Conservation (phyloP, 2,329 filamentous ascomycete genomes). For the Fonsecaea pedrosoi region DNA sequence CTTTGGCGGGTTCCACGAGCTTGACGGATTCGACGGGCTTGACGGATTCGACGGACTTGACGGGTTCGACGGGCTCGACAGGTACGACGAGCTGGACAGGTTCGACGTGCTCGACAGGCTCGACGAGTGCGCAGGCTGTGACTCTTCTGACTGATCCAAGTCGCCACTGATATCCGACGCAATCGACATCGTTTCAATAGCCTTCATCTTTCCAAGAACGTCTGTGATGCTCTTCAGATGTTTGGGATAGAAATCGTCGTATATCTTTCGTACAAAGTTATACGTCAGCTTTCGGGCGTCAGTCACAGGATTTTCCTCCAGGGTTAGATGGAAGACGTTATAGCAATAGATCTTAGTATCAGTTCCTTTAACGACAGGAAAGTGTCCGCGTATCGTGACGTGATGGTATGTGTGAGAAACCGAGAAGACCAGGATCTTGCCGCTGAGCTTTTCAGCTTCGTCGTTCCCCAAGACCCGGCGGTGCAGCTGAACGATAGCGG, state of each 20-base stretch:
- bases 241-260: slow-evolving; percentile 21
- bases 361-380: not conserved
- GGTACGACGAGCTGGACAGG: too few relatives aligned
- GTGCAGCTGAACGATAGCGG: too few relatives aligned
- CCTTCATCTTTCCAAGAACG: slow-evolving; percentile 11
- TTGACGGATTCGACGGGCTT: too few relatives aligned
- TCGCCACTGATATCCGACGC: slow-evolving; percentile 7
- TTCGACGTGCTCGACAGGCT: too few relatives aligned
- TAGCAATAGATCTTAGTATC: slow-evolving; percentile 12
- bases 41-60: too few relatives aligned
- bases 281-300: slow-evolving; percentile 21
- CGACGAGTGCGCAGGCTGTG: too few relatives aligned
- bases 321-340: slow-evolving; percentile 7
- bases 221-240: slow-evolving; percentile 21
- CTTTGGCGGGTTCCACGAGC: too few relatives aligned
- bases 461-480: slow-evolving; percentile 8
- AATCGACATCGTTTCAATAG: slow-evolving; percentile 5
- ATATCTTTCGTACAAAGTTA: slow-evolving; percentile 25
- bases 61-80: too few relatives aligned
- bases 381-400: slow-evolving; percentile 15
- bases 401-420: slow-evolving; percentile 12
- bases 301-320: not conserved
- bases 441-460: slow-evolving; percentile 8
- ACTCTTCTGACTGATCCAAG: too few relatives aligned
- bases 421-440: slow-evolving; percentile 20